A percentile compares a stretch with the other conserved stretches of the same genome.
phyloP scores from a whole-genome alignment of 208 protist species.

The Trypanosoma platydactyli region DNA sequence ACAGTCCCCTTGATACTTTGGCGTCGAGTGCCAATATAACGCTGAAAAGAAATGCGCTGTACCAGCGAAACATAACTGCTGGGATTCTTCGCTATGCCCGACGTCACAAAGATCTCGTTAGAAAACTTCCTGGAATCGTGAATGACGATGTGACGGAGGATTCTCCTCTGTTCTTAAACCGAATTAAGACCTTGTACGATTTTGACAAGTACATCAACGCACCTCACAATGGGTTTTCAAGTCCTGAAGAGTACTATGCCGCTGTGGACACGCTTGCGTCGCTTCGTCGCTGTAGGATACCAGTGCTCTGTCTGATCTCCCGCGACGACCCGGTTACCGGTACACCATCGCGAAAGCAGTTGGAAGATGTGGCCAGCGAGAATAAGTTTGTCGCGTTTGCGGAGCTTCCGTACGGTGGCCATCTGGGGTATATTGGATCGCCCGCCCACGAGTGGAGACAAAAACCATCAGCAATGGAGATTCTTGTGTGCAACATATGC shows the following conservation, averaged over 20 bases:
- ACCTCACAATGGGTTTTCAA: slow-evolving; percentile 54
- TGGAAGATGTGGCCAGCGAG: slow-evolving; percentile 32
- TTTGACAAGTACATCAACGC: slow-evolving; percentile 63
- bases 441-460: slow-evolving; percentile 42
- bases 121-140: slow-evolving; percentile 35
- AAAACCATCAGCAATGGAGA: slow-evolving; percentile 45
- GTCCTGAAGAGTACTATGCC: slow-evolving; percentile 60
- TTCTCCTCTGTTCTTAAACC: slow-evolving; percentile 26
- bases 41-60: slow-evolving; percentile 29
- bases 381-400: slow-evolving; percentile 49
- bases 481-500: slow-evolving; percentile 27
- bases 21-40: slow-evolving; percentile 39
- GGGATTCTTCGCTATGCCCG: slow-evolving; percentile 45
- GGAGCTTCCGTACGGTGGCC: slow-evolving; percentile 50
- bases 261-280: slow-evolving; percentile 48
- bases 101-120: slow-evolving; percentile 52
- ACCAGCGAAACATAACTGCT: slow-evolving; percentile 55
- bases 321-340: slow-evolving; percentile 64
- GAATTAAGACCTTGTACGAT: slow-evolving; percentile 48
- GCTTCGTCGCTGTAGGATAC: slow-evolving; percentile 47
- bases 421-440: slow-evolving; percentile 55
- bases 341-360: slow-evolving; percentile 26
- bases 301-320: slow-evolving; percentile 59
- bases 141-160: slow-evolving; percentile 21
- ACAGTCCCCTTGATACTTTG: slow-evolving; percentile 59